phyloP scores from a whole-genome alignment of 2,329 filamentous ascomycete genomes.

The Neonectria punicea region DNA sequence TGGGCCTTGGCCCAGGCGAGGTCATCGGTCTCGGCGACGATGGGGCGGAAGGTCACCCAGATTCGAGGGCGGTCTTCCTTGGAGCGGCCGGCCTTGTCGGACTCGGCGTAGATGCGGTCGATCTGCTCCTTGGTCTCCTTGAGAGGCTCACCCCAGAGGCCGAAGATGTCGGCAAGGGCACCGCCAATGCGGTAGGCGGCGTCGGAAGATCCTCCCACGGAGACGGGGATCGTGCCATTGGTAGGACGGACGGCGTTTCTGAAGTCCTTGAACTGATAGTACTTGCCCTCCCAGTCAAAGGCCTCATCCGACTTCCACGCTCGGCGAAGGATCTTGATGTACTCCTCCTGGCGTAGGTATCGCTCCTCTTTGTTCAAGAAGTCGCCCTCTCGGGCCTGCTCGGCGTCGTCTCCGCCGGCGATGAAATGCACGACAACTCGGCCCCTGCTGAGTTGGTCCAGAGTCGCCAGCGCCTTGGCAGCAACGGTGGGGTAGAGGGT shows the following conservation, averaged over 20 bases:
- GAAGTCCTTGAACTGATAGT: constrained; percentile 70
- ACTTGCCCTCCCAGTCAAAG: constrained; percentile 70
- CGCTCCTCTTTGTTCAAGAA: constrained; percentile 67
- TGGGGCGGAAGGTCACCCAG: constrained; percentile 73
- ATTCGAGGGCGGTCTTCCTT: constrained; percentile 63
- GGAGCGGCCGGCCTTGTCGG: constrained; percentile 64
- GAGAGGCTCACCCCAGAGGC: constrained; percentile 71
- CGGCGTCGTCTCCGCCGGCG: constrained; percentile 68
- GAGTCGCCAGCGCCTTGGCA: constrained; percentile 69
- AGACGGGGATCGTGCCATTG: constrained; percentile 65
- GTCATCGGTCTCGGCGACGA: constrained; percentile 69
- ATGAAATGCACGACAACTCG: constrained; percentile 72
- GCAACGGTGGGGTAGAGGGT: constrained; percentile 68
- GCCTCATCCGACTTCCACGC: constrained; percentile 67
- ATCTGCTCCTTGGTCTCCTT: constrained; percentile 73
- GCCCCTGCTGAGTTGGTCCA: constrained; percentile 67
- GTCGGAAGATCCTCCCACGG: constrained; percentile 67
- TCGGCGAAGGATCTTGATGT: constrained; percentile 68
- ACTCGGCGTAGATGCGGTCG: constrained; percentile 67
- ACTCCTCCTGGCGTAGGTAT: constrained; percentile 68
- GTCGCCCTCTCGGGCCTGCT: constrained; percentile 70
- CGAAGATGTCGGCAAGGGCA: constrained; percentile 69
- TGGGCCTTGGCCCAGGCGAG: constrained; percentile 71
- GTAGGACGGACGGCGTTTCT: constrained; percentile 63
- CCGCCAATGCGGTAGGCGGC: constrained; percentile 70